Conservation (phyloP, 2,329 filamentous ascomycete species). For the Neoascochyta sp. region DNA sequence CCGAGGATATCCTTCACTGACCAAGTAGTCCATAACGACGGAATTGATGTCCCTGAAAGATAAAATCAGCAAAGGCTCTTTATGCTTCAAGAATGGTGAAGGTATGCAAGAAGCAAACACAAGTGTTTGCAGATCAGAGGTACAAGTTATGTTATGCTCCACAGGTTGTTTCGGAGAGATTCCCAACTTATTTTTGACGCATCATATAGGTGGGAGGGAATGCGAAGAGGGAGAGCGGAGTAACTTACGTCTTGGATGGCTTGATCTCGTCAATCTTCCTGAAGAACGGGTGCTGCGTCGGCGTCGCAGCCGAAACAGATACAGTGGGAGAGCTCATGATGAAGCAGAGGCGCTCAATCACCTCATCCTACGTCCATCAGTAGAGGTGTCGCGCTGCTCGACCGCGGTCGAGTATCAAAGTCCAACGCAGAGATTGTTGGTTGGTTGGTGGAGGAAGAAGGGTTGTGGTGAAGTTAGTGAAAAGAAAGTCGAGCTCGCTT, state of each 20-base stretch:
- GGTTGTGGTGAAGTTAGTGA: constrained; percentile 18
- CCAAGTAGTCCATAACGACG: constrained; percentile 93
- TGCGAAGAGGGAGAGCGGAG: constrained; percentile 3
- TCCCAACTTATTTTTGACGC: constrained; percentile 87
- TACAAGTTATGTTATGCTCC: constrained; percentile 83
- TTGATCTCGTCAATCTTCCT: constrained; percentile 78
- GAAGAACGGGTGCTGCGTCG: constrained; percentile 71
- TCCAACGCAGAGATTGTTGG: constrained; percentile 30
- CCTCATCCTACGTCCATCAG: constrained; percentile 39
- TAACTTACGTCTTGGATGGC: constrained; percentile 79
- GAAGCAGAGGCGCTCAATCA: constrained; percentile 26
- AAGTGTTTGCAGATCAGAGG: constrained; percentile 55
- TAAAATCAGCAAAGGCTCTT: constrained; percentile 19
- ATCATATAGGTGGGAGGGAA: constrained; percentile 61
- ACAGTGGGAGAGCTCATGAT: constrained; percentile 60
- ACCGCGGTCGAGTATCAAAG: constrained; percentile 31
- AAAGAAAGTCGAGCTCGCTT: constrained; percentile 25
- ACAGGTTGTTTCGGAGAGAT: constrained; percentile 99
- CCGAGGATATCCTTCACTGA: constrained; percentile 89
- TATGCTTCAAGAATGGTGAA: constrained; percentile 1
- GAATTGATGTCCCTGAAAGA: constrained; percentile 81
- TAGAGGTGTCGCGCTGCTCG: constrained; percentile 22
- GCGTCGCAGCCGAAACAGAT: constrained; percentile 70
- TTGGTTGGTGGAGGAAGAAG: constrained; percentile 19
- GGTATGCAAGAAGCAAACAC: constrained; percentile 14